These are phyloP conservation scores for Entomortierella beljakovae DNA, from an alignment of 192 early-diverging fungal species.

Conservation along the genomic window DNA sequence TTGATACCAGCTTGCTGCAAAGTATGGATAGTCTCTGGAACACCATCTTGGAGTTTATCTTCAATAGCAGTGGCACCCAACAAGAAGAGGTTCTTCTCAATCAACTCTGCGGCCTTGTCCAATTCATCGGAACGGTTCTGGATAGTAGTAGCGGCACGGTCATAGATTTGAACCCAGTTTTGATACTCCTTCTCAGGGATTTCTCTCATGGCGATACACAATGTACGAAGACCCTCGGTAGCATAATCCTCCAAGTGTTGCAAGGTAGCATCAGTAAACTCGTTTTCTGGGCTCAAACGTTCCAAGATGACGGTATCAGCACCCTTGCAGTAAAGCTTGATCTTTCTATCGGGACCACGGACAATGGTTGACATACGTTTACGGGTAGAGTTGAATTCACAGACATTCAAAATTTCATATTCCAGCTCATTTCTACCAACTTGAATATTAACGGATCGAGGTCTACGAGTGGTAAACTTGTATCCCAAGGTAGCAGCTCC, in stretches of 20 bases:
- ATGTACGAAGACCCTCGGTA: slow-evolving; percentile 93
- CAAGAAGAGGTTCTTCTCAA: slow-evolving; percentile 93
- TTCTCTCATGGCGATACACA: slow-evolving; percentile 96
- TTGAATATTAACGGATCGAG: slow-evolving; percentile 65
- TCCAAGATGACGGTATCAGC: slow-evolving; percentile 98
- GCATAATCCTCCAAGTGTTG: slow-evolving; percentile 94
- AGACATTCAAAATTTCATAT: slow-evolving; percentile 94
- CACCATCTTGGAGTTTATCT: slow-evolving; percentile 98
- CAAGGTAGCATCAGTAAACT: slow-evolving; percentile 76
- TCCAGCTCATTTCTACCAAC: slow-evolving; percentile 65
- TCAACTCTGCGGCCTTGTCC: slow-evolving; percentile 93
- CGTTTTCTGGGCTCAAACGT: slow-evolving; percentile 80
- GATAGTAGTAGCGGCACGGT: slow-evolving; percentile 90
- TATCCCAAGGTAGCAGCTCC: slow-evolving; percentile 75
- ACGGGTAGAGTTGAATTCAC: slow-evolving; percentile 99
- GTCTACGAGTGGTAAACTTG: slow-evolving; percentile 74
- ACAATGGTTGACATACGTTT: slow-evolving; percentile 98
- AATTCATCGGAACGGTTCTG: slow-evolving; percentile 88
- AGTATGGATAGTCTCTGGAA: slow-evolving; percentile 98
- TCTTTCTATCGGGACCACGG: slow-evolving; percentile 85
- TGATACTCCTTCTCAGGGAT: slow-evolving; percentile 90
- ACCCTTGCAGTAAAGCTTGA: slow-evolving; percentile 96
- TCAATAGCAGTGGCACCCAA: slow-evolving; percentile 99
- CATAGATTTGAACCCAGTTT: slow-evolving; percentile 85
- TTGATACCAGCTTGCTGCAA: slow-evolving; percentile 95